Base-by-base conservation (phyloP, 768 basidiomycete species). In the Boletus rex-veris region DNA sequence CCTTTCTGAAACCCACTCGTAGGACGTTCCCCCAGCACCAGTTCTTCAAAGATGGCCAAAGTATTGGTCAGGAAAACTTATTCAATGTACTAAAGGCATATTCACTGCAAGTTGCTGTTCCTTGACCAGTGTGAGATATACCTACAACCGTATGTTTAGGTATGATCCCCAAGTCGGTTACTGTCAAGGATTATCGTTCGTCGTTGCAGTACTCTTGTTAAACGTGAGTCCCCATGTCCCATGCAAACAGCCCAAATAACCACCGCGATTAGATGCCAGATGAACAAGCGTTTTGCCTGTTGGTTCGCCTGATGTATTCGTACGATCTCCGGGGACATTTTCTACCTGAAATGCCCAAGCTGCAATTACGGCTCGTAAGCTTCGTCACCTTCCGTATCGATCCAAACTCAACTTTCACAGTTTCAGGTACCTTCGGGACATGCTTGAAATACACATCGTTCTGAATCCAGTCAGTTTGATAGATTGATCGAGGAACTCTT, bases 71-170 rank as follows among this genome's bases (percentile, higher is more conserved):
- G 69, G 96, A 98, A 71, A 95, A 96, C 64, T 72, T 99, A 35
- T 98, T 98, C 76, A 98, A 98, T 66, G 95, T 99, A 35, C 78
- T 98, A 31, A 98, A 98, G 69, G 97, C 97, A 10, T 99, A 98
- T 69, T 97, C 93, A 19, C 69, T 98, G 85, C 92, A 74, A 65
- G 88, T 70, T 33, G 50, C 39, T 14, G 10, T 41, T 48, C 18
- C 43, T 52, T 55, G 21, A 40, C n/a, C 12, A 14, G 15, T 24
- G 28, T 18, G 26, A 35, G 16, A 42, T 11, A 46, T 19, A 37
- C 11, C 54, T 58, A 14, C 55, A 58, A 64, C 55, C 0, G 36
- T 18, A 8, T 51, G 44, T 52, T 45, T 58, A 87, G 92, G 63
- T 90, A 93, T 73, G 92, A 94, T 71, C 77, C 88, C 40, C 87